Conservation (phyloP, 257 asterid genomes). For the Capsicum chinense region DNA sequence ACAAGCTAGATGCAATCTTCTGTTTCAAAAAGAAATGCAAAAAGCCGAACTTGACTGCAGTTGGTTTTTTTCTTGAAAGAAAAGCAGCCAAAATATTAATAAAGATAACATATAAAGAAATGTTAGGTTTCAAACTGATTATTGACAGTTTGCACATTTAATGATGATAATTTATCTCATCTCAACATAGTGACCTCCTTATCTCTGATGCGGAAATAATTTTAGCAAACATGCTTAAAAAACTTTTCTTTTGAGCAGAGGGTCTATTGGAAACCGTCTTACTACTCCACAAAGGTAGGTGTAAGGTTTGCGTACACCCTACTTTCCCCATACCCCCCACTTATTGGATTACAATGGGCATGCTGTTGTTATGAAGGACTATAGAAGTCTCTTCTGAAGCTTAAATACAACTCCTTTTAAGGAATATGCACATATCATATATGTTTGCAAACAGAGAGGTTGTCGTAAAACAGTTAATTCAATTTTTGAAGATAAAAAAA, state of each 20-base stretch:
- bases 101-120: neutral
- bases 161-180: conserved; percentile 23
- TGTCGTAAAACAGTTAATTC: neutral
- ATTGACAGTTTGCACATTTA: conserved; percentile 1
- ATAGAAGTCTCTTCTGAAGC: conserved; percentile 4
- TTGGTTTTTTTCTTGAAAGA: neutral
- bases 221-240: no score
- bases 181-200: neutral
- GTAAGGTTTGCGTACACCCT: no score
- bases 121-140: neutral
- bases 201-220: no score
- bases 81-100: neutral
- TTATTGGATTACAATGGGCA: no score
- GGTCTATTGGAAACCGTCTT: no score
- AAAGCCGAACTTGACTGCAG: neutral
- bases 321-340: no score
- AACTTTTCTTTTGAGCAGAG: no score
- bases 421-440: neutral
- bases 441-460: conserved; percentile 7
- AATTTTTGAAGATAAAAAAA: neutral
- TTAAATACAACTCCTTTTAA: neutral
- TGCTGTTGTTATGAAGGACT: neutral
- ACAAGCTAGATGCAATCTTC: conserved; percentile 9
- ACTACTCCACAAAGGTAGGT: no score
- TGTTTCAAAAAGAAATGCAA: neutral